Conservation (phyloP, 169 alveolate species). For the Cryptosporidium ryanae region DNA sequence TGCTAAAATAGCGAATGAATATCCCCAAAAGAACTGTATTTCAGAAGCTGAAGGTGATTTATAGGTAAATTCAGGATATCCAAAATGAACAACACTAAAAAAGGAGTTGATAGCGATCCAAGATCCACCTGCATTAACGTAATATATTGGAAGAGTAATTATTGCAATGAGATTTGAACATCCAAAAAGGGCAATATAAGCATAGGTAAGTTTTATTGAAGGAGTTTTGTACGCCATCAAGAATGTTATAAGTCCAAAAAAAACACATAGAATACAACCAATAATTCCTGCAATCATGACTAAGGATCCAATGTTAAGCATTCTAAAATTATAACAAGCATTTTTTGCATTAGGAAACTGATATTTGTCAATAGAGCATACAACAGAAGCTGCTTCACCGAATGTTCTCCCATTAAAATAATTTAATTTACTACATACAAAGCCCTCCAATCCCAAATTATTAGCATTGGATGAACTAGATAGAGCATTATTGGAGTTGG, state of each 20-base stretch:
- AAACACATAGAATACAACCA: conserved; percentile 43
- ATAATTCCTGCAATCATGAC: conserved; percentile 64
- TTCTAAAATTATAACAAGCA: conserved; percentile 63
- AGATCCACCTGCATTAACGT: conserved; percentile 73
- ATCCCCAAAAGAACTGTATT: conserved; percentile 74
- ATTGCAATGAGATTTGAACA: conserved; percentile 71
- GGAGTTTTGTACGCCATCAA: conserved; percentile 5
- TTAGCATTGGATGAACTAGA: neutral
- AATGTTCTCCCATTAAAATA: conserved; percentile 51
- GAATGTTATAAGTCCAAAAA: conserved; percentile 57
- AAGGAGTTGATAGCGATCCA: conserved; percentile 72
- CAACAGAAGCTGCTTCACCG: conserved; percentile 27
- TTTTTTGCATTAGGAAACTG: conserved; percentile 55
- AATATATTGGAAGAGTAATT: conserved; percentile 50
- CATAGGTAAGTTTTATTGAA: conserved; percentile 51
- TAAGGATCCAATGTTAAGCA: conserved; percentile 72
- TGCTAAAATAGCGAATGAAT: conserved; percentile 60
- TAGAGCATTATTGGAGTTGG: neutral
- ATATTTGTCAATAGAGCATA: conserved; percentile 55
- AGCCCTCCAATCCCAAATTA: conserved; percentile 29
- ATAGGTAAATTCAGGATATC: conserved; percentile 51
- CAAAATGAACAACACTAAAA: conserved; percentile 66
- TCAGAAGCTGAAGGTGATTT: conserved; percentile 63
- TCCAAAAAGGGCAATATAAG: conserved; percentile 61
- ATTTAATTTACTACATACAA: conserved; percentile 39